Evolutionary conservation across 371 early-diverging fungal genomes (phyloP).

Genomic region (Mucor circinelloides): DNA sequence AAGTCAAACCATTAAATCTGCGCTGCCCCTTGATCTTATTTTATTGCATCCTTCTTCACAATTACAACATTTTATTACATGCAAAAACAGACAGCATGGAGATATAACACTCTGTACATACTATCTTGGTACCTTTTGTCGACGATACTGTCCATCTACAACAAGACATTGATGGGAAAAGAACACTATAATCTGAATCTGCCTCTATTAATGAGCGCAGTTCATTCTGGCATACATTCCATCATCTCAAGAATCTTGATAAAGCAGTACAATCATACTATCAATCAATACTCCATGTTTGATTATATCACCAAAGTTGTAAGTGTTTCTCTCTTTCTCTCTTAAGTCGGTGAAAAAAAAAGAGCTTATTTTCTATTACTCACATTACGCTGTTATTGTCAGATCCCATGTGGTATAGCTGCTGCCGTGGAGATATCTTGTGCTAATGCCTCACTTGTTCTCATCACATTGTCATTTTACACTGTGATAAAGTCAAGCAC

Average conservation of each 20-base stretch:
- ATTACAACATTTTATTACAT: background rate
- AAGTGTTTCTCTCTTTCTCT: conserved; percentile 22
- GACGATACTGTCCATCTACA: conserved; percentile 79
- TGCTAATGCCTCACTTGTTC: conserved; percentile 81
- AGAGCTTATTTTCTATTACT: too few species aligned
- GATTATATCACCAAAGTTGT: conserved; percentile 58
- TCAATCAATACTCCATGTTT: conserved; percentile 25
- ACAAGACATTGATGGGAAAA: conserved; percentile 76
- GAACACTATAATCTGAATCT: conserved; percentile 76
- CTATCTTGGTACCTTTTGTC: conserved; percentile 71
- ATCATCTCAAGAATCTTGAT: conserved; percentile 57
- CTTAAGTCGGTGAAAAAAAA: too few species aligned
- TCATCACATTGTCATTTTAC: conserved; percentile 88
- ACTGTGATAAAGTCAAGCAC: conserved; percentile 95
- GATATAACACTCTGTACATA: conserved; percentile 50
- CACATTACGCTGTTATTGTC: too few species aligned
- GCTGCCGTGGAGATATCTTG: conserved; percentile 91
- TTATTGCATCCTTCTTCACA: background rate
- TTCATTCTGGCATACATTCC: conserved; percentile 70
- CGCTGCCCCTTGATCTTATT: background rate
- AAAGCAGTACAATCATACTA: conserved; percentile 27
- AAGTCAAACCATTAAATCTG: background rate
- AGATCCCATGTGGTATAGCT: conserved; percentile 86
- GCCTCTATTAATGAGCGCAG: conserved; percentile 78
- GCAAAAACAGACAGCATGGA: conserved; percentile 10